These are phyloP conservation scores for Bolboschoenus planiculmis DNA, from an alignment of 176 grass and related monocot species.

Conservation along the genomic window DNA sequence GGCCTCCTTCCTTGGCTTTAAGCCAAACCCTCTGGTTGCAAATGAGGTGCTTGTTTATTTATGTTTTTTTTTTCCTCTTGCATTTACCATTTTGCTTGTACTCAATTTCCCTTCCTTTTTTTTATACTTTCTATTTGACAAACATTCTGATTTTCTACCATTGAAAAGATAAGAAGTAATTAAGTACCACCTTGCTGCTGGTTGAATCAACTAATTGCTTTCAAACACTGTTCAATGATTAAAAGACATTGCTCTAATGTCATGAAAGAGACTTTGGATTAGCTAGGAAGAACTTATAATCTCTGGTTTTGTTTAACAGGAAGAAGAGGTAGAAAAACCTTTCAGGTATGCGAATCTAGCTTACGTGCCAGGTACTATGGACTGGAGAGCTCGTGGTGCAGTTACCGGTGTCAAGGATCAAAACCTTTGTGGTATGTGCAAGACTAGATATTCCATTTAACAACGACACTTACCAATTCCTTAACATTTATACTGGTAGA, in stretches of 20 bases:
- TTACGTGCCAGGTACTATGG: conserved; percentile 22
- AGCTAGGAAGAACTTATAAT: not conserved
- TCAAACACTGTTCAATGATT: not conserved
- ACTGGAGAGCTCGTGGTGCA: conserved; percentile 34
- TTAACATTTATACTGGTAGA: not conserved
- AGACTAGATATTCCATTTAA: not conserved
- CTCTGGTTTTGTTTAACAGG: not conserved
- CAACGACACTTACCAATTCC: not conserved
- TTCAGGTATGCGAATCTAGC: conserved; percentile 12
- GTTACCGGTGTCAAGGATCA: conserved; percentile 43
- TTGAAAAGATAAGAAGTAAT: not conserved
- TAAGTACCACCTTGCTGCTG: not conserved
- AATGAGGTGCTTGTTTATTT: not conserved
- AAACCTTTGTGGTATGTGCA: conserved; percentile 21
- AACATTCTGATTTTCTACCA: not conserved
- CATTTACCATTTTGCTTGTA: not conserved
- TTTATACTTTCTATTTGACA: not conserved
- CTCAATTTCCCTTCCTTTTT: not conserved
- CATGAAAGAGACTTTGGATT: not conserved
- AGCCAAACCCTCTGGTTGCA: not conserved
- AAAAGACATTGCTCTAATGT: not conserved
- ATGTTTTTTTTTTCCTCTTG: not conserved
- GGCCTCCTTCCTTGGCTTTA: conserved; percentile 16
- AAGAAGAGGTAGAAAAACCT: not conserved
- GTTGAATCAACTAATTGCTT: not conserved